Conservation (phyloP, 1,139 yeast genomes). For the Geotrichum carabidarum region DNA sequence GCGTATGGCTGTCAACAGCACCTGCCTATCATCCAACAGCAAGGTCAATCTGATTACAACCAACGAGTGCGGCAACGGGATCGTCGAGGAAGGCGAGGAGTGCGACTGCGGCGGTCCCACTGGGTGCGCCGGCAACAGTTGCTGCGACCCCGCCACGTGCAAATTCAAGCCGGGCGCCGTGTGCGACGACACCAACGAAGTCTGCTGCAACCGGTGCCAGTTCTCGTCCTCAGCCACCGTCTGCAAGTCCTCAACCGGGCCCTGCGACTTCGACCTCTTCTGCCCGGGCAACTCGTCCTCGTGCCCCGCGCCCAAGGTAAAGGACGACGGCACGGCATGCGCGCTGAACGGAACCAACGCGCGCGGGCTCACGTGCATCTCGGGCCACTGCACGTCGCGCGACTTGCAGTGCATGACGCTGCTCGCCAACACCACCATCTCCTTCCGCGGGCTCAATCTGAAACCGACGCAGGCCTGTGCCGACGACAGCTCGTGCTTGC, state of each 20-base stretch:
- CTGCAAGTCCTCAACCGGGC: slow-evolving; percentile 36
- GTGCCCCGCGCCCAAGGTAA: slow-evolving; percentile 33
- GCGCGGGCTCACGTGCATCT: slow-evolving; percentile 32
- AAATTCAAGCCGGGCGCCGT: slow-evolving; percentile 33
- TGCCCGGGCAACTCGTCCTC: slow-evolving; percentile 37
- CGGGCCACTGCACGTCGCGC: slow-evolving; percentile 40
- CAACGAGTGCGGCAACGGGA: slow-evolving; percentile 41
- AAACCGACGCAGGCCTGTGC: slow-evolving; percentile 33
- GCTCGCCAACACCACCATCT: slow-evolving; percentile 29
- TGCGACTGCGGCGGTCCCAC: slow-evolving; percentile 41
- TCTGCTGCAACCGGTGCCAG: slow-evolving; percentile 36
- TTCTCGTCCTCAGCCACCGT: slow-evolving; percentile 31
- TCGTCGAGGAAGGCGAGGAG: slow-evolving; percentile 42
- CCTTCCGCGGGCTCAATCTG: not conserved
- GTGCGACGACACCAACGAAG: slow-evolving; percentile 37
- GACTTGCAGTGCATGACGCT: slow-evolving; percentile 35
- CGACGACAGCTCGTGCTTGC: slow-evolving; percentile 31
- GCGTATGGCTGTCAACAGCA: slow-evolving; percentile 33
- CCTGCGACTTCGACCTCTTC: slow-evolving; percentile 38
- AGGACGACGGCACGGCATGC: slow-evolving; percentile 36
- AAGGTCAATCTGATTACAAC: slow-evolving; percentile 34
- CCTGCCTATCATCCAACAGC: slow-evolving; percentile 37
- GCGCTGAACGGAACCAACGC: slow-evolving; percentile 26
- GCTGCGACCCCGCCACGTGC: slow-evolving; percentile 40
- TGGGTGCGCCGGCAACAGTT: slow-evolving; percentile 32